A percentile compares a stretch with the other conserved stretches of the same genome.
Evolutionary conservation across 2,329 filamentous ascomycete genomes (phyloP).

Genomic region (Arthrobotrys pseudoclavata): DNA sequence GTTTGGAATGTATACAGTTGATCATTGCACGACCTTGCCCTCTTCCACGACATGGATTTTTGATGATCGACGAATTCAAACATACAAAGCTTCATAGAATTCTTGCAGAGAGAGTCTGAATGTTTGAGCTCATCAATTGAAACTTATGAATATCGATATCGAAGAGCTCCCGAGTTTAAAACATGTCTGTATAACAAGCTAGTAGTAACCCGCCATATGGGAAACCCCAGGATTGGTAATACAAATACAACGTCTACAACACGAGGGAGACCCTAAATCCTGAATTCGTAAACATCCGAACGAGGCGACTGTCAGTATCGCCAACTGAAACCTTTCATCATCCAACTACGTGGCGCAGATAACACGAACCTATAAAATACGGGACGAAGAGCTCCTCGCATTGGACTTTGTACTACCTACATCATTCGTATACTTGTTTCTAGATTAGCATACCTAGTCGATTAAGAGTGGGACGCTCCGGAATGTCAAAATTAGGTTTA

Average conservation of each 20-base stretch:
- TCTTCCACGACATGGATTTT: too few relatives aligned
- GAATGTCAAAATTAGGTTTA: background rate
- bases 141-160: too few relatives aligned
- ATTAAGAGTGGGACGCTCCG: background rate
- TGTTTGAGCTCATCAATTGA: too few relatives aligned
- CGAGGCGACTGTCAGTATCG: background rate
- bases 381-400: constrained; percentile 36
- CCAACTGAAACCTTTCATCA: background rate
- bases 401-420: background rate
- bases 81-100: too few relatives aligned
- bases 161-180: too few relatives aligned
- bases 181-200: too few relatives aligned
- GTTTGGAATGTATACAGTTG: background rate
- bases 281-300: background rate
- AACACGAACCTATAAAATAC: constrained; percentile 12
- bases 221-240: background rate
- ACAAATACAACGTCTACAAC: constrained; percentile 22
- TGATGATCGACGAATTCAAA: too few relatives aligned
- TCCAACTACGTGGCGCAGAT: background rate
- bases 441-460: background rate
- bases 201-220: too few relatives aligned
- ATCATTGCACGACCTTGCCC: background rate
- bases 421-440: background rate
- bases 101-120: too few relatives aligned
- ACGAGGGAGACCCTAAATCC: background rate